A percentile compares a stretch with the other conserved stretches of the same genome.
Evolutionary conservation across 2,329 filamentous ascomycete genomes (phyloP).

Genomic region (Bipolaris zeicola): DNA sequence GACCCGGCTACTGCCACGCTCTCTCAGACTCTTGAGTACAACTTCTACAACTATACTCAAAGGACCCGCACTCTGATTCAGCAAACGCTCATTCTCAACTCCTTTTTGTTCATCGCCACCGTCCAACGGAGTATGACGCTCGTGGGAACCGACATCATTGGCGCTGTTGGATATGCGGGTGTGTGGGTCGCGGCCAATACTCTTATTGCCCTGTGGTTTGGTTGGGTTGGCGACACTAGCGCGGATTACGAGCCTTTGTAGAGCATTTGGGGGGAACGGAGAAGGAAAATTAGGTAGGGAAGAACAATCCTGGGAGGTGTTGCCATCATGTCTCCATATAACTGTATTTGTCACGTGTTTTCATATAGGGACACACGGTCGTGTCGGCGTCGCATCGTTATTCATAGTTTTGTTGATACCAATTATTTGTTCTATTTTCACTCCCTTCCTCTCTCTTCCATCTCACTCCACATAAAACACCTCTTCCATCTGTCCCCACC

Average conservation of each 20-base stretch:
- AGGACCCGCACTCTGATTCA: slow-evolving; percentile 66
- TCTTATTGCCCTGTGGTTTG: slow-evolving; percentile 63
- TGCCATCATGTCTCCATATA: not conserved
- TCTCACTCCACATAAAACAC: slow-evolving; percentile 63
- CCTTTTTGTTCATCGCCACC: slow-evolving; percentile 57
- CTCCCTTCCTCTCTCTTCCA: not conserved
- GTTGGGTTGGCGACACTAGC: slow-evolving; percentile 55
- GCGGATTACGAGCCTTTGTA: slow-evolving; percentile 31
- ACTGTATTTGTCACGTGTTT: not conserved
- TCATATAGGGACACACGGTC: not conserved
- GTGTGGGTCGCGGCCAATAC: slow-evolving; percentile 74
- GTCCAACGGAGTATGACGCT: slow-evolving; percentile 72
- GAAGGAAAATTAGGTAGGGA: not conserved
- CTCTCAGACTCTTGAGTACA: slow-evolving; percentile 71
- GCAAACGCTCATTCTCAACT: slow-evolving; percentile 58
- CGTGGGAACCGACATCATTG: slow-evolving; percentile 69
- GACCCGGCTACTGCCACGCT: slow-evolving; percentile 69
- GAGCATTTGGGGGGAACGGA: no score
- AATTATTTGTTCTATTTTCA: not conserved
- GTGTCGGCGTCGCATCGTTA: not conserved
- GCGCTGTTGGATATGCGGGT: slow-evolving; percentile 73
- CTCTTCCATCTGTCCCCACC: slow-evolving; percentile 73
- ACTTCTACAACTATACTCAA: slow-evolving; percentile 72
- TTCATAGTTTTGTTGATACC: slow-evolving; percentile 3
- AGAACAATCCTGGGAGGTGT: not conserved